Evolutionary conservation across 768 basidiomycete genomes (phyloP), one percentile per base, ranked within the genome.

Genomic region (Xanthoconium stramineum): DNA sequence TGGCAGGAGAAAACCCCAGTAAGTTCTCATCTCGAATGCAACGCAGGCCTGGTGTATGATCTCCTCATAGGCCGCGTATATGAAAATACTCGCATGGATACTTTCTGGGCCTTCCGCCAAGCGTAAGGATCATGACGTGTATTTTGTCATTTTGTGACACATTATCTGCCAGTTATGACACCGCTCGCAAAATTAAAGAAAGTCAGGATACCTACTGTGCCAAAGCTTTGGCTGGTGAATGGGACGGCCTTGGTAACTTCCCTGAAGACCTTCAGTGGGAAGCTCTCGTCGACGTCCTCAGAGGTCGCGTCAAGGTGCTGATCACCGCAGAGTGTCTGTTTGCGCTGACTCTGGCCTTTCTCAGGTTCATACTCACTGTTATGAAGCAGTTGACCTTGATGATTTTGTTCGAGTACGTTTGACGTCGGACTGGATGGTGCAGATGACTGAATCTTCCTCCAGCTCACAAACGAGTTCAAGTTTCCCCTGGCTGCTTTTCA

Each of bases 401-500:
- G 79, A 77, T 45, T 78, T 88, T 60, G 80, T 86, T 59, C 78
- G 87, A 52, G 86, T 87, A 68, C 62, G 83, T 73, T 43, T 20
- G 24, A 48, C 8, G n/a, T 32, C 32, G 12, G 14, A 19, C 43
- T 51, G 39, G 36, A 48, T 36, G 6, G n/a, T 37, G 13, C n/a
- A 54, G 28, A 50, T 47, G 33, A 57, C n/a, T 47, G 36, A 53
- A 57, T 47, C 49, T 36, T 8, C 38, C 44, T 9, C 30, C n/a
- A 94, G 83, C 78, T 97, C 48, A 85, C 91, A 36, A 91, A 96
- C 67, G 94, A 97, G 71, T 98, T 95, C 77, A 75, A 91, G 62
- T 94, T 93, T 66, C 80, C 84, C 2, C 78, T 94, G 30, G 83
- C 88, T 7, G 87, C 90, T 7, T 85, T 94, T 66, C 91, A 94